Conservation (phyloP, 345 rosid genomes). For the Atalantia buxifolia region DNA sequence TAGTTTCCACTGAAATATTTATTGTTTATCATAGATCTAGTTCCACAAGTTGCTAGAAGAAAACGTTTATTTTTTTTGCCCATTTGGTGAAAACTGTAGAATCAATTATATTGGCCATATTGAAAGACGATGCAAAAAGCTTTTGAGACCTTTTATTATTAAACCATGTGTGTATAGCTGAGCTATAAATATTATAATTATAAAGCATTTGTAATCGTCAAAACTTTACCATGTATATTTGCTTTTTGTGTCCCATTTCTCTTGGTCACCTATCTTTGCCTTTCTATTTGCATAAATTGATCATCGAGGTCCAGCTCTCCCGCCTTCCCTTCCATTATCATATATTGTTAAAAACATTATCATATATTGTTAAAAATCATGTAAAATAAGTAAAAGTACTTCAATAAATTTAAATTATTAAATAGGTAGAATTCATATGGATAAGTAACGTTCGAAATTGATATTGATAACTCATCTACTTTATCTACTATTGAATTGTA, state of each 20-base stretch:
- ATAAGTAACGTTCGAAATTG: too few relatives aligned
- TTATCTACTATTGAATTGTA: too few relatives aligned
- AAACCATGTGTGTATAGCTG: background rate
- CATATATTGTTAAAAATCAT: too few relatives aligned
- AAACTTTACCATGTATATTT: background rate
- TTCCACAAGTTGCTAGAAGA: background rate
- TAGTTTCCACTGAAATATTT: background rate
- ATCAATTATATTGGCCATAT: slow-evolving; percentile 1
- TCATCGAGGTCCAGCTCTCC: background rate
- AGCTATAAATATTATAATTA: background rate
- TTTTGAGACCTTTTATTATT: background rate
- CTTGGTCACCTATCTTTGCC: background rate
- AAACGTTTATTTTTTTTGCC: background rate
- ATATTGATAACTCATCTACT: too few relatives aligned
- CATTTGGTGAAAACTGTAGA: slow-evolving; percentile 7
- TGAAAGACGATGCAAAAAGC: slow-evolving; percentile 1
- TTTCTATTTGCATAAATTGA: background rate
- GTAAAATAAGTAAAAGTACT: too few relatives aligned
- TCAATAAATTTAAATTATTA: background rate
- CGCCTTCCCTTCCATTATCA: background rate
- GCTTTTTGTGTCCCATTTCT: background rate
- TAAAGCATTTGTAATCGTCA: background rate
- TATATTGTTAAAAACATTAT: too few relatives aligned
- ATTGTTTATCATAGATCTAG: background rate
- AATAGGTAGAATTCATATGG: background rate